phyloP scores from a whole-genome alignment of 2,329 filamentous ascomycete genomes.

The Elsinoe australis region DNA sequence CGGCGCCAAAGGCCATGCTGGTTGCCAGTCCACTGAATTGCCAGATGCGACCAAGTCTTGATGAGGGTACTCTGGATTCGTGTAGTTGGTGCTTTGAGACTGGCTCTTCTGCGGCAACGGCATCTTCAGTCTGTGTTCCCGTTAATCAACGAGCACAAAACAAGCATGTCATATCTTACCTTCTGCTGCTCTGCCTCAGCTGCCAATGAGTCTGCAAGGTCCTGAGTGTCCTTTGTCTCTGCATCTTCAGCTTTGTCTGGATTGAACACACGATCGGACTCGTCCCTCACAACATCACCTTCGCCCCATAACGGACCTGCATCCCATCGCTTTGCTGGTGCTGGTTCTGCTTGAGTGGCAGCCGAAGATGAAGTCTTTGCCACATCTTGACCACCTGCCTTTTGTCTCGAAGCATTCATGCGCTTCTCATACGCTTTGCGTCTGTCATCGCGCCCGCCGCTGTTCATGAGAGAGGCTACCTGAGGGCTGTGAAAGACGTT shows the following conservation, averaged over 20 bases:
- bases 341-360: too few species aligned
- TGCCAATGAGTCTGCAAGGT: constrained; percentile 31
- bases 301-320: constrained; percentile 8
- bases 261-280: constrained; percentile 7
- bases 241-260: constrained; percentile 20
- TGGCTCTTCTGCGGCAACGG: constrained; percentile 29
- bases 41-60: constrained; percentile 79
- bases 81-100: constrained; percentile 53
- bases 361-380: too few species aligned
- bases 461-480: constrained; percentile 18
- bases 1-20: constrained; percentile 88
- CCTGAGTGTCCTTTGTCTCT: constrained; percentile 19
- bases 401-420: constrained; percentile 28
- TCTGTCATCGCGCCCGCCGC: constrained; percentile 18
- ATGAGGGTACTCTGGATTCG: constrained; percentile 85
- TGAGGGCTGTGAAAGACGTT: constrained; percentile 54
- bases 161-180: constrained; percentile 18
- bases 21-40: constrained; percentile 90
- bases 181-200: constrained; percentile 41
- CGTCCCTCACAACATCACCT: constrained; percentile 6
- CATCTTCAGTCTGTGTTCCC: constrained; percentile 19
- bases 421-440: constrained; percentile 21
- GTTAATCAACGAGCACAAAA: constrained; percentile 7
- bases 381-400: not conserved
- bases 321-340: too few species aligned